phyloP scores from a whole-genome alignment of 768 basidiomycete species.

The Galerina marginata region DNA sequence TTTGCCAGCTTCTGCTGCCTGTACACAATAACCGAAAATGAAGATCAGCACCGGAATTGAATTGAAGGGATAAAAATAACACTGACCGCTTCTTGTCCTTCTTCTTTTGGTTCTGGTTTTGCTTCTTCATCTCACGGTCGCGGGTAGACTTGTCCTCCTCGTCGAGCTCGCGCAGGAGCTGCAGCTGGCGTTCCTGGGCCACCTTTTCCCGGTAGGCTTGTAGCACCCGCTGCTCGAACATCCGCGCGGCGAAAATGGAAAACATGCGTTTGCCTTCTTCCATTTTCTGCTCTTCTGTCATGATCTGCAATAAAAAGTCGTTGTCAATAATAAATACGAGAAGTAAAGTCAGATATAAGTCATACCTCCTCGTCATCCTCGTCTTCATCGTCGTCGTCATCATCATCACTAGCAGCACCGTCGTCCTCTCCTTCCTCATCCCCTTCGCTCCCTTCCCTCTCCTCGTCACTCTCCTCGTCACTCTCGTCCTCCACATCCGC shows the following conservation, averaged over 20 bases:
- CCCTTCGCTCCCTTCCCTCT: slow-evolving; percentile 64
- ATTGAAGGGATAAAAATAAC: slow-evolving; percentile 23
- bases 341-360: slow-evolving; percentile 17
- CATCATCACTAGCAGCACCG: slow-evolving; percentile 64
- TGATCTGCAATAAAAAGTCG: slow-evolving; percentile 48
- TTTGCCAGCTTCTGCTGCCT: slow-evolving; percentile 93
- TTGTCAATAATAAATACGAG: slow-evolving; percentile 2
- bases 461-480: slow-evolving; percentile 52
- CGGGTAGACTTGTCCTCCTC: slow-evolving; percentile 89
- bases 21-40: not conserved
- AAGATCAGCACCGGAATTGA: not conserved
- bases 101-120: slow-evolving; percentile 98
- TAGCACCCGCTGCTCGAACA: slow-evolving; percentile 99
- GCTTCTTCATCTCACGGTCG: slow-evolving; percentile 92
- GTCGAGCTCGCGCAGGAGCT: slow-evolving; percentile 92
- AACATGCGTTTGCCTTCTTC: slow-evolving; percentile 99
- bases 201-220: slow-evolving; percentile 97
- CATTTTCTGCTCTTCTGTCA: slow-evolving; percentile 98
- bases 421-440: slow-evolving; percentile 67
- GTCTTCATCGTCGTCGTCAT: slow-evolving; percentile 71
- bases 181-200: slow-evolving; percentile 93
- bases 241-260: slow-evolving; percentile 97
- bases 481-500: slow-evolving; percentile 52
- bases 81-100: slow-evolving; percentile 89
- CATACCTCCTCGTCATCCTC: slow-evolving; percentile 63